These are phyloP conservation scores for Fistulina hepatica DNA, from an alignment of 1,284 basidiomycete genomes.

Conservation along the genomic window DNA sequence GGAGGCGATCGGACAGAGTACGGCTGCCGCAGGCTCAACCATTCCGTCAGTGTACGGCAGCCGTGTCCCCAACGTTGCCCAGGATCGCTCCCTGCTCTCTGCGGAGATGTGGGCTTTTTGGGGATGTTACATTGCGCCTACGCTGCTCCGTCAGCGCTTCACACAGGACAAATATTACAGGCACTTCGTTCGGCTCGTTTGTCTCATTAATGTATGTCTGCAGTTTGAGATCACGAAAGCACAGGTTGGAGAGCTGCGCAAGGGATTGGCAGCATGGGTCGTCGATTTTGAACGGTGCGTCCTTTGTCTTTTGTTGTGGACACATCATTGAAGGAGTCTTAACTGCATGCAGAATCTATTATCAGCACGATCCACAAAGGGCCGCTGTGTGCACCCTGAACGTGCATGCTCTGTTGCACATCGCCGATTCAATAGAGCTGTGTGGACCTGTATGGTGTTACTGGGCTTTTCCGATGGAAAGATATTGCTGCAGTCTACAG, in stretches of 20 bases:
- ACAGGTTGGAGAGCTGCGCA: constrained; percentile 24
- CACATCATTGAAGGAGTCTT: background rate
- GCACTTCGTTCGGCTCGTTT: constrained; percentile 33
- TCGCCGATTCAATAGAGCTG: constrained; percentile 23
- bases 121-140: constrained; percentile 29
- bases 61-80: constrained; percentile 26
- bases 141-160: constrained; percentile 26
- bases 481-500: constrained; percentile 21
- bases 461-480: constrained; percentile 34
- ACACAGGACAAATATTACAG: constrained; percentile 24
- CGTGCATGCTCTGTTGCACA: constrained; percentile 32
- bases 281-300: constrained; percentile 30
- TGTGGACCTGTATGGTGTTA: constrained; percentile 31
- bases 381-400: constrained; percentile 28
- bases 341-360: constrained; percentile 26
- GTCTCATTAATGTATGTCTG: constrained; percentile 30
- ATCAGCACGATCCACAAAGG: constrained; percentile 22
- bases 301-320: background rate
- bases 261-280: constrained; percentile 32
- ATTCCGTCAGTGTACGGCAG: constrained; percentile 33
- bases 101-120: constrained; percentile 30
- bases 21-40: constrained; percentile 16
- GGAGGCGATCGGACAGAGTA: constrained; percentile 29
- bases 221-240: constrained; percentile 27
- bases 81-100: constrained; percentile 17